Percentiles rank a stretch among this genome's conserved stretches.
These are phyloP conservation scores for Rhodosporidiobolus sp. DNA, from an alignment of 768 basidiomycete species.

Conservation along the genomic window DNA sequence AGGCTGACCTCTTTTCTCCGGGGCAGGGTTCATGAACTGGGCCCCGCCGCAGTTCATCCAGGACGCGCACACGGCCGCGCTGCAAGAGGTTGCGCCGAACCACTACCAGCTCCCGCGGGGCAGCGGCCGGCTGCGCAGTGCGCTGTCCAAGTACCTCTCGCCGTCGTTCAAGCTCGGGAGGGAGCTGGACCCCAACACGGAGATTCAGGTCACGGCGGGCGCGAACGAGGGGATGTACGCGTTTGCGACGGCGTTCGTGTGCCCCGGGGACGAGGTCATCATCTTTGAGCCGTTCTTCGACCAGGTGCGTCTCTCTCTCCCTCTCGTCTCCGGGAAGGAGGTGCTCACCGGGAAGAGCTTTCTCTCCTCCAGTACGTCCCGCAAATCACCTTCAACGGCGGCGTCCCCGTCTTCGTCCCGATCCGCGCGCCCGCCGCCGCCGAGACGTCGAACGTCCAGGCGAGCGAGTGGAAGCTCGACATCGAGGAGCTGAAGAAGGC, in stretches of 20 bases:
- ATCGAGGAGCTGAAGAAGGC: constrained; percentile 82
- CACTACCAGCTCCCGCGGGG: constrained; percentile 78
- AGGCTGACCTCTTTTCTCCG: neutral
- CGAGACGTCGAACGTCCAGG: constrained; percentile 54
- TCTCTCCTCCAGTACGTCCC: constrained; percentile 43
- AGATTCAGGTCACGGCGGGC: constrained; percentile 91
- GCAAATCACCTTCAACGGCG: constrained; percentile 55
- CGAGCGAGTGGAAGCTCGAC: constrained; percentile 83
- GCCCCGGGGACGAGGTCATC: constrained; percentile 93
- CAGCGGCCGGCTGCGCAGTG: constrained; percentile 77
- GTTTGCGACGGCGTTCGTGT: constrained; percentile 76
- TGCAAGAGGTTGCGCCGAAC: constrained; percentile 63
- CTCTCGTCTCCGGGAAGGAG: neutral
- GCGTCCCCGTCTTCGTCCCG: constrained; percentile 88
- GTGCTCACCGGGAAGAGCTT: neutral
- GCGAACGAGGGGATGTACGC: constrained; percentile 98
- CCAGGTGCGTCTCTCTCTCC: constrained; percentile 16
- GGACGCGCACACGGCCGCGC: constrained; percentile 67
- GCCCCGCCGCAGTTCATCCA: constrained; percentile 75
- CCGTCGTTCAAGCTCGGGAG: constrained; percentile 58
- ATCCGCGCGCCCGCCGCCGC: constrained; percentile 73
- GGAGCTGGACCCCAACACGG: constrained; percentile 73
- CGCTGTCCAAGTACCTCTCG: constrained; percentile 76
- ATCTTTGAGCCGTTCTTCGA: constrained; percentile 71
- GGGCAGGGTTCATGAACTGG: constrained; percentile 88